Base-by-base conservation (phyloP, 805 yeast genomes). In the Tetrapisispora arboricola region DNA sequence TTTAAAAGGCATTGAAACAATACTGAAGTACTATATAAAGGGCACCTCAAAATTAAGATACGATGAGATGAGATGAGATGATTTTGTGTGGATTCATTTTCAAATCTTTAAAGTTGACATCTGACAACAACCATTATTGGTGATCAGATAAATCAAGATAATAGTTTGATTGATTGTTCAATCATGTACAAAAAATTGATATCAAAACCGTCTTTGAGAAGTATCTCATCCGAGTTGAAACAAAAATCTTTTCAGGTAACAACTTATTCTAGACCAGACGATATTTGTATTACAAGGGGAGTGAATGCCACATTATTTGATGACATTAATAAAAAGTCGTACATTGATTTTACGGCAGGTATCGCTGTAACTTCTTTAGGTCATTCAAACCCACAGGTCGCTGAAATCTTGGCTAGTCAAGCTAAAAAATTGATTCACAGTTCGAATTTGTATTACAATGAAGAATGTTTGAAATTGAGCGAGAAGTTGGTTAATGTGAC, bases 301-400 rank as follows among this genome's bases (percentile, higher is more conserved):
- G 63, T 76, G 50, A 95, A 95, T 16, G 75, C 87, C n/a, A 68
- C 69, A 40, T 59, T 92, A 41, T 87, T 79, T 69, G 98, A 92
- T 60, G 63, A 58, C 36, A 63, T 81, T 37, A 86, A 84, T 51
- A 81, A 82, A 45, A 71, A 76, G 30, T 72, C 80, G 57, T 92
- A 80, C 55, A 71, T 92, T 38, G 98, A 92, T 58, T 90, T 92
- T 63, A 80, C 90, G 1, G 87, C 96, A 2, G 98, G 98, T 40
- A 90, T 92, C 50, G 97, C 98, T 1, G 98, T 92, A 13, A 90
- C 95, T n/a, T 80, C 84, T 1, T 67, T 92, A 47, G 98, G 98
- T 2, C 97, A 92, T 57, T 68, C 87, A 20, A 73, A 92, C 51
- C 76, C 78, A 4, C 80, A 78, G 46, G 72, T 92, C 28, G 73